Base-by-base conservation (phyloP, 2,329 filamentous ascomycete genomes). In the Verticillium dahliae region DNA sequence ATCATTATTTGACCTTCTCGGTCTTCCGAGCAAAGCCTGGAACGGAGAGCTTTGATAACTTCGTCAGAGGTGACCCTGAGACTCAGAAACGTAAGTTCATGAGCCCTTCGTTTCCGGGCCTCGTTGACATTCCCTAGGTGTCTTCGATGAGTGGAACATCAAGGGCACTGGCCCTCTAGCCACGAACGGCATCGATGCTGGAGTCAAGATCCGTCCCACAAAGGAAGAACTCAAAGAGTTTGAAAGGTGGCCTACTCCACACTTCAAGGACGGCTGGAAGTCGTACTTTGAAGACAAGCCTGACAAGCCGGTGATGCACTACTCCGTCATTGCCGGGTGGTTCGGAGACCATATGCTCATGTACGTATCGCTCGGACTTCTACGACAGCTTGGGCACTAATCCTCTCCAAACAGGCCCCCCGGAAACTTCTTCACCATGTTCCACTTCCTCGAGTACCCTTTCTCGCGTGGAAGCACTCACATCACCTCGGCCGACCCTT, bases 291-390 rank as follows among this genome's bases (percentile, higher is more conserved):
- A 91, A 78, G 76, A 93, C 71, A 92, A 92, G 78, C 89, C 89
- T 1, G 90, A 93, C 75, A 93, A 93, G 81, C 90, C 90, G 0
- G 90, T 93, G 54, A 93, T 93, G 90, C 90, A 93, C 71, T 93
- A 93, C 76, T 89, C 83, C 1, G 85, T 92, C 61, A 92, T 93
- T 69, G 79, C 88, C 15, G 88, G 88, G 65, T 85, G 80, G 80
- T 85, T 85, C 37, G 83, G 83, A 35, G 83, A 85, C 71, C 83
- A 85, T 67, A 85, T 84, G 80, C 73, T 85, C 56, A 82, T 85
- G 81, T 80, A 67, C 69, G 78, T 63, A 15, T 11, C n/a, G 27
- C 27, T 31, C 27, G 2, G 27, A 31, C 3, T 10, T 13, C 2
- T 27, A 11, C 3, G 3, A 31, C 4, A 22, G 27, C 7, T 34